Percentiles rank a stretch among this genome's conserved stretches.
Evolutionary conservation across 768 basidiomycete genomes (phyloP).

Genomic region (Postia placenta): DNA sequence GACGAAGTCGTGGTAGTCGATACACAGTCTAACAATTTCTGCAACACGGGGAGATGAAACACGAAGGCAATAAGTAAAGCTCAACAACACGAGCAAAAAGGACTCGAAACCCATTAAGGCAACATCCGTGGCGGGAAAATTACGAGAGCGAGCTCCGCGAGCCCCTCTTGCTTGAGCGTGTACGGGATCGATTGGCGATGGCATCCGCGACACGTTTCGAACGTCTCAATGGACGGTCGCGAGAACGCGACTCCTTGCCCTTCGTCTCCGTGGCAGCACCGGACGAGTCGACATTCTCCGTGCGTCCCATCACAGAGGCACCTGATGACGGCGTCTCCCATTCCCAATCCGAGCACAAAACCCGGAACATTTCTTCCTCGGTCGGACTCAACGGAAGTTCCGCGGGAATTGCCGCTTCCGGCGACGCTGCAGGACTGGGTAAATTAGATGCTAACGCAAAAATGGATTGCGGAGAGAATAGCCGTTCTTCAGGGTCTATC

Average conservation of each 20-base stretch:
- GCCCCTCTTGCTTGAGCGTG: slow-evolving; percentile 34
- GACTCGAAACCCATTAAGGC: background rate
- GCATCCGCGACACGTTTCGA: slow-evolving; percentile 68
- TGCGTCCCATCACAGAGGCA: slow-evolving; percentile 41
- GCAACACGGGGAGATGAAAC: slow-evolving; percentile 7
- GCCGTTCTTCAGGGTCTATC: slow-evolving; percentile 21
- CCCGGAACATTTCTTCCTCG: slow-evolving; percentile 67
- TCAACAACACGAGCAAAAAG: slow-evolving; percentile 7
- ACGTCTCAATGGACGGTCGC: slow-evolving; percentile 42
- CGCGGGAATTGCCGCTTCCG: slow-evolving; percentile 17
- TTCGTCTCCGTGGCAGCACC: slow-evolving; percentile 2
- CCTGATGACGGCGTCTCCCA: slow-evolving; percentile 30
- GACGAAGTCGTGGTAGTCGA: slow-evolving; percentile 10
- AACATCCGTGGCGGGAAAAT: slow-evolving; percentile 6
- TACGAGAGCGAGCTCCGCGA: slow-evolving; percentile 24
- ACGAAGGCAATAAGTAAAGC: slow-evolving; percentile 17
- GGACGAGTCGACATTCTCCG: slow-evolving; percentile 1
- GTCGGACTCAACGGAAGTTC: slow-evolving; percentile 58
- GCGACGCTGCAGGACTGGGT: slow-evolving; percentile 9
- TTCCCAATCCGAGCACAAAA: slow-evolving; percentile 39
- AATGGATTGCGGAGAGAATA: slow-evolving; percentile 19
- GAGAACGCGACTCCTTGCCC: slow-evolving; percentile 11
- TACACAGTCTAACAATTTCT: slow-evolving; percentile 14
- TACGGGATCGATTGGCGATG: slow-evolving; percentile 42
- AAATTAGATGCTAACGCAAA: slow-evolving; percentile 7